Base-by-base conservation (phyloP, 805 yeast species). In the Saccharomycopsis babjevae region DNA sequence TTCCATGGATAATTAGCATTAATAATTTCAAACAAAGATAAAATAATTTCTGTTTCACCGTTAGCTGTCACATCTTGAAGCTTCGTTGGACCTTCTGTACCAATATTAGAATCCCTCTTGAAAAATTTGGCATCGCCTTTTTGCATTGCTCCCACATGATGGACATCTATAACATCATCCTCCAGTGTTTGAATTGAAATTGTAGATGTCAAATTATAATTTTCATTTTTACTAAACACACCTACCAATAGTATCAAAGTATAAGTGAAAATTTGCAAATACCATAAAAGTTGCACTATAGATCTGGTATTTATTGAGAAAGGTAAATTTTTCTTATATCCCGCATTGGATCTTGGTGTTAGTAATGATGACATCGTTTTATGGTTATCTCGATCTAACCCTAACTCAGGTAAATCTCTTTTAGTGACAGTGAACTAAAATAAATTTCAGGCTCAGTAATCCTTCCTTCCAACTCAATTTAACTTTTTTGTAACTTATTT, bases 11-110 rank as follows among this genome's bases (percentile, higher is more conserved):
- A 54, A 40, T 56, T 62, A 18, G 56, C 39, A 52, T 61, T 60
- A 22, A 62, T 58, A n/a, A 62, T 50, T 28, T 62, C 65, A 50
- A 62, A 62, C n/a, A 61, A 42, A 20, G 65, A 62, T 20, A 54
- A 56, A 18, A 62, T 30, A 16, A 30, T 5, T 28, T 62, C 63
- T 28, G 42, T 42, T 34, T 62, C 36, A 16, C 61, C 61, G 25
- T 28, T 55, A 1, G 61, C 61, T 5, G 61, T 54, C 15, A 30
- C 36, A 22, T 43, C 39, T 16, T 28, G 50, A 32, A 28, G 40
- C n/a, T 32, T 42, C 7, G 52, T 57, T 8, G 59, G 40, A 18
- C 20, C 40, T 32, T 52, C 56, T 30, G 56, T 52, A 4, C 40
- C 40, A 20, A 52, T 52, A 20, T 52, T 52, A 20, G 56, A n/a